Evolutionary conservation across 2,329 filamentous ascomycete genomes (phyloP).

Genomic region (Magnaporthiopsis rhizophila): DNA sequence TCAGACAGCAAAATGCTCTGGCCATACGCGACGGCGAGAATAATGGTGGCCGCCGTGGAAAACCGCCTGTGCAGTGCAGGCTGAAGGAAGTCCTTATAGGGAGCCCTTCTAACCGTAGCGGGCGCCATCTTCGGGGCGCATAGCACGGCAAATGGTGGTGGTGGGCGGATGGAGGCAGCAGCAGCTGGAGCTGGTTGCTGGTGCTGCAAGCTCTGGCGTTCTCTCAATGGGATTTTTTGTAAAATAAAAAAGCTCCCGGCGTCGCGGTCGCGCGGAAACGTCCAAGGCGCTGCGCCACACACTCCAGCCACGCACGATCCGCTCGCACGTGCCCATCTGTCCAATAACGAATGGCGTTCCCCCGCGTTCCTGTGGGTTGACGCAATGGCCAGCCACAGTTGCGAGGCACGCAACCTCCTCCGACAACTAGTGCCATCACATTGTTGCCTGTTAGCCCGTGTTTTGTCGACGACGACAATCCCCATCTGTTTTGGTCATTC

Average conservation of each 20-base stretch:
- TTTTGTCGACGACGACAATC: not conserved
- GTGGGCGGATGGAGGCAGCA: not conserved
- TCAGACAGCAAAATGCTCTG: constrained; percentile 63
- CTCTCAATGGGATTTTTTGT: not conserved
- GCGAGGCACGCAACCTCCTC: not conserved
- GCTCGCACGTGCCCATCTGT: not conserved
- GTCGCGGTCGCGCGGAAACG: constrained; percentile 7
- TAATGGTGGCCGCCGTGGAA: constrained; percentile 63
- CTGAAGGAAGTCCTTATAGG: constrained; percentile 85
- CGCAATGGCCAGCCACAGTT: not conserved
- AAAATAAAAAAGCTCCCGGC: constrained; percentile 5
- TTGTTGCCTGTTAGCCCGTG: not conserved
- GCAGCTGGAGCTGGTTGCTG: not conserved
- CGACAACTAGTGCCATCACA: not conserved
- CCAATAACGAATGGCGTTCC: not conserved
- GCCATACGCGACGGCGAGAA: constrained; percentile 64
- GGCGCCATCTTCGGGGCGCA: constrained; percentile 43
- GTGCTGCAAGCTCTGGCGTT: not conserved
- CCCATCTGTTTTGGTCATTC: not conserved
- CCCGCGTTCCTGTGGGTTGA: not conserved
- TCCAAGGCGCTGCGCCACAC: not conserved
- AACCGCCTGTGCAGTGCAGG: constrained; percentile 83
- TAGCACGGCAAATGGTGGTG: constrained; percentile 16
- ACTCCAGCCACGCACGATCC: not conserved
- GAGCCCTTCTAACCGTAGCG: constrained; percentile 45